Evolutionary conservation across 179 eudicot genomes (phyloP).

Genomic region (Patellifolia procumbens): DNA sequence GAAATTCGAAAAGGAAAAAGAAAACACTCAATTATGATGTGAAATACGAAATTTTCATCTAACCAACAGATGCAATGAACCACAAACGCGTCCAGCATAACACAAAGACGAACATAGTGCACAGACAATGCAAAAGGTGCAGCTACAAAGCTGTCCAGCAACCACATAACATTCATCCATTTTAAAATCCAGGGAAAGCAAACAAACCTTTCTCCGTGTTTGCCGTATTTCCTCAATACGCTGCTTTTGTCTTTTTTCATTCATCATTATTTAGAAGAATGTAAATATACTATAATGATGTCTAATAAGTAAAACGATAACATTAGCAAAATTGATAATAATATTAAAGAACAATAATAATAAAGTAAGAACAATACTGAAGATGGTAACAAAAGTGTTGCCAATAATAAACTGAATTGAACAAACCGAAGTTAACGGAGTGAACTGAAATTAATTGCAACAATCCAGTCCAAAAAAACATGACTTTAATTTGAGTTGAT

Average conservation of each 20-base stretch:
- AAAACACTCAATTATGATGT: not conserved
- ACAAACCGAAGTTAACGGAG: too few species aligned
- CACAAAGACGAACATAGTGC: not conserved
- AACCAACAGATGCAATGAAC: not conserved
- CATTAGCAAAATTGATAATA: too few species aligned
- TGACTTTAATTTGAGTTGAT: too few species aligned
- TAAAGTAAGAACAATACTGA: too few species aligned
- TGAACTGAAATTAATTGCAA: too few species aligned
- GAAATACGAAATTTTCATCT: not conserved
- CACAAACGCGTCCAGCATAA: not conserved
- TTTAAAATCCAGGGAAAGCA: constrained; percentile 13
- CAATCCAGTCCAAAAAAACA: too few species aligned
- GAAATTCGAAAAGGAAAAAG: not conserved
- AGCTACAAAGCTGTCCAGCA: not conserved
- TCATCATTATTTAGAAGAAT: constrained; percentile 61
- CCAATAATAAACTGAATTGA: too few species aligned
- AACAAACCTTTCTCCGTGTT: constrained; percentile 67
- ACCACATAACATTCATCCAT: not conserved
- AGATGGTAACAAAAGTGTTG: too few species aligned
- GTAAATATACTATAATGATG: too few species aligned
- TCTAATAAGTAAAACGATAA: too few species aligned
- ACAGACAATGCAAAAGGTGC: not conserved
- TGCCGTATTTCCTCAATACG: constrained; percentile 89
- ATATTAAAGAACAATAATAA: too few species aligned
- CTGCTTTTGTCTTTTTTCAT: constrained; percentile 79